A percentile compares a stretch with the other conserved stretches of the same genome.
These are phyloP conservation scores for Pelagophyceae sp. DNA, from an alignment of 352 stramenopile genomes.

Conservation along the genomic window DNA sequence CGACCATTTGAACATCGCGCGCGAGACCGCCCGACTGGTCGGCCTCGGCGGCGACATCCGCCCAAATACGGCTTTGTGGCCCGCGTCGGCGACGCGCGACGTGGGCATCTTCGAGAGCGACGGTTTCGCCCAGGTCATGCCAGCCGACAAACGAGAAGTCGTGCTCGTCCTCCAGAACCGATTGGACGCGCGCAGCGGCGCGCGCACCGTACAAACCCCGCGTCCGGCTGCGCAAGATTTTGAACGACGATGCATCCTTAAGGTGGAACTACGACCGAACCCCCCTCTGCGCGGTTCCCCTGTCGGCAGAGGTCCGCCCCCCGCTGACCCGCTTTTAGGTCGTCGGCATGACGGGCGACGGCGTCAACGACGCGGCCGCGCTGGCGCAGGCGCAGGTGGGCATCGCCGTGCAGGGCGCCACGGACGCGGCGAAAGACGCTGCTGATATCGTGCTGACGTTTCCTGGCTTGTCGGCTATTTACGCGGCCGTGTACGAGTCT, in stretches of 20 bases:
- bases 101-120: constrained; percentile 24
- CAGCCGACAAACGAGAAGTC: constrained; percentile 79
- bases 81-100: constrained; percentile 33
- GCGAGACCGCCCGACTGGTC: constrained; percentile 74
- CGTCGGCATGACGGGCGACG: constrained; percentile 57
- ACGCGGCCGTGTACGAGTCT: constrained; percentile 70
- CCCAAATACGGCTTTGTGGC: constrained; percentile 41
- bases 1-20: constrained; percentile 82
- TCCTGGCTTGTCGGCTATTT: constrained; percentile 65
- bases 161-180: constrained; percentile 67
- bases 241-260: constrained; percentile 65
- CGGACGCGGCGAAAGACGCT: constrained; percentile 70
- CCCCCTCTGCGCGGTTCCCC: constrained; percentile 1
- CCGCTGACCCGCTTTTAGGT: constrained; percentile 33
- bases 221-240: no score
- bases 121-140: constrained; percentile 78
- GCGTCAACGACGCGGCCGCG: constrained; percentile 80
- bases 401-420: constrained; percentile 76
- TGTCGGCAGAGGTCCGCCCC: neutral
- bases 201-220: no score
- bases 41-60: constrained; percentile 47
- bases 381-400: constrained; percentile 75
- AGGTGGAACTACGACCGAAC: constrained; percentile 23
- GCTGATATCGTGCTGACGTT: constrained; percentile 75
- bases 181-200: no score